Evolutionary conservation across 306 rosid species (phyloP).

Genomic region (Abrus pulchellus): DNA sequence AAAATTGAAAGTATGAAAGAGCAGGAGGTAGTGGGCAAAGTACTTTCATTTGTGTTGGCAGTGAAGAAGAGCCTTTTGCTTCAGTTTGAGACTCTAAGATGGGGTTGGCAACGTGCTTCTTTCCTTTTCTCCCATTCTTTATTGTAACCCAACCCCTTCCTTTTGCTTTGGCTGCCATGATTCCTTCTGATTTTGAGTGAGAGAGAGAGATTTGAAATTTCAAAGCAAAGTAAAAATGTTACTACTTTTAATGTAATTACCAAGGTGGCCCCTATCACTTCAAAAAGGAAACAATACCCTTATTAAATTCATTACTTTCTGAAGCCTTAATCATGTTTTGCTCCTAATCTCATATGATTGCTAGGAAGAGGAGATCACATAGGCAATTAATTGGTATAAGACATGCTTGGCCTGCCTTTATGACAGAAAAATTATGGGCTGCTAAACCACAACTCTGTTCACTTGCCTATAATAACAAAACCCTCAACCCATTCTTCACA

Average conservation of each 20-base stretch:
- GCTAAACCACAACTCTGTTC: slow-evolving; percentile 43
- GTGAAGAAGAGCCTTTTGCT: slow-evolving; percentile 48
- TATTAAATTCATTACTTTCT: slow-evolving; percentile 52
- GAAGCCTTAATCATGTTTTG: slow-evolving; percentile 58
- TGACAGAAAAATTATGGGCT: slow-evolving; percentile 51
- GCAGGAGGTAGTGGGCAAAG: slow-evolving; percentile 64
- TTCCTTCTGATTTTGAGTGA: slow-evolving; percentile 50
- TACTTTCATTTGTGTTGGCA: slow-evolving; percentile 77
- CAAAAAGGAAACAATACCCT: slow-evolving; percentile 42
- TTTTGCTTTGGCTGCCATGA: slow-evolving; percentile 83
- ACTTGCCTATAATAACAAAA: slow-evolving; percentile 22
- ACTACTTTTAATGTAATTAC: slow-evolving; percentile 61
- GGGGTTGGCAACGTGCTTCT: slow-evolving; percentile 67
- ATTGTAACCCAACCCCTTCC: slow-evolving; percentile 55
- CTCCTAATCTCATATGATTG: slow-evolving; percentile 59
- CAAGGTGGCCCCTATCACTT: slow-evolving; percentile 55
- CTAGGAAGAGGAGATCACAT: slow-evolving; percentile 51
- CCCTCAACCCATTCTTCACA: slow-evolving; percentile 18
- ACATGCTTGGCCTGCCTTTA: slow-evolving; percentile 78
- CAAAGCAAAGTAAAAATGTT: slow-evolving; percentile 67
- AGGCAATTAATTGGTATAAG: slow-evolving; percentile 51
- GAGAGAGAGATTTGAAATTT: slow-evolving; percentile 59
- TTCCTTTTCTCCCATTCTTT: slow-evolving; percentile 66
- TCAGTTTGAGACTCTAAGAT: slow-evolving; percentile 49
- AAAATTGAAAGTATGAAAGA: slow-evolving; percentile 53